Evolutionary conservation across 176 grass and related monocot genomes (phyloP).

Genomic region (Saccharum spontaneum): DNA sequence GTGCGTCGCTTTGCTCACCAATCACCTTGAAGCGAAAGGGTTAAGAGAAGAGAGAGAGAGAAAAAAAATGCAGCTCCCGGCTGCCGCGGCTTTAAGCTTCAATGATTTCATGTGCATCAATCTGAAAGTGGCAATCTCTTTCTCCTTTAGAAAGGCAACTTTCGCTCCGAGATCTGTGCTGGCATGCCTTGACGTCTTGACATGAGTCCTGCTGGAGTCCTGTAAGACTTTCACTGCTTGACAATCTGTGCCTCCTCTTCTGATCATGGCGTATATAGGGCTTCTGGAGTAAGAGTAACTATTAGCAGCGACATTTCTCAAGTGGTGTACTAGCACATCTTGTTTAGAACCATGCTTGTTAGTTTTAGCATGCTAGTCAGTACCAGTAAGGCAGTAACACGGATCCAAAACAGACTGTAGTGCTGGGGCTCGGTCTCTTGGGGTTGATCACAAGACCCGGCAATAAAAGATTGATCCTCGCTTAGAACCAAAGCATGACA

Average conservation of each 20-base stretch:
- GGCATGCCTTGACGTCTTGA: not conserved
- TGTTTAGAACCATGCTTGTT: too few relatives aligned
- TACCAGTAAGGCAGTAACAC: too few relatives aligned
- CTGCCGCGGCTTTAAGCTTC: not conserved
- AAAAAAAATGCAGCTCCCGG: too few relatives aligned
- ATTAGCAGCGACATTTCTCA: too few relatives aligned
- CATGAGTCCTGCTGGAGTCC: not conserved
- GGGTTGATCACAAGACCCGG: not conserved
- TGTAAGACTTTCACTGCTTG: not conserved
- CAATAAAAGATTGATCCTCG: not conserved
- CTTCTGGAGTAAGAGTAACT: too few relatives aligned
- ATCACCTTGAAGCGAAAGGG: not conserved
- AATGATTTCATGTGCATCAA: not conserved
- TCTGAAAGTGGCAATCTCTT: not conserved
- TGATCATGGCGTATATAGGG: not conserved
- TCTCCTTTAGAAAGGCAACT: not conserved
- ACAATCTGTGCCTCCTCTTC: not conserved
- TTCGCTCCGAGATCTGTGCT: not conserved
- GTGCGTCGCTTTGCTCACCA: not conserved
- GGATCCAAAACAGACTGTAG: not conserved
- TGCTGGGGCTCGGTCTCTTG: not conserved
- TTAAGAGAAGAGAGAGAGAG: not conserved
- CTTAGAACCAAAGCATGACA: constrained; percentile 8
- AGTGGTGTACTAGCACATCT: too few relatives aligned
- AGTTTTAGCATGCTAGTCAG: too few relatives aligned